Evolutionary conservation across 2,329 filamentous ascomycete genomes (phyloP), one percentile per base, ranked within the genome.

Genomic region (Pseudogymnoascus sp.): DNA sequence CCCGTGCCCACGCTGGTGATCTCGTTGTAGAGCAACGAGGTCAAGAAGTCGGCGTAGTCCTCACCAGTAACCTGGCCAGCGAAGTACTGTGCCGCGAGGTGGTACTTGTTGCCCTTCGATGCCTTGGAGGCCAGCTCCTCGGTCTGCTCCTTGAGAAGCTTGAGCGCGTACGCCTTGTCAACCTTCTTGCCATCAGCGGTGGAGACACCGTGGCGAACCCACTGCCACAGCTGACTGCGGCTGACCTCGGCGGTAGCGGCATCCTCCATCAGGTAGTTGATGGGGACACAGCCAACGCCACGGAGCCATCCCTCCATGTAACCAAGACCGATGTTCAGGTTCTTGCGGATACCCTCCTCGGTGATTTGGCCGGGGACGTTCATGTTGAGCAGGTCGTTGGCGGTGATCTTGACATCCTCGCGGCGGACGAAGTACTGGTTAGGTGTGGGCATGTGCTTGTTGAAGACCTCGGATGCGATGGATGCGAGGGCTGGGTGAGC

Each of bases 261-360:
- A 71, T 97, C 95, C 80, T 99, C 95, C 93, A 97, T 97, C 63
- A 97, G 83, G 76, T 89, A 96, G 82, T 97, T 97, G 79, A 97
- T 97, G 59, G 95, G 95, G 62, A 97, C 93, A 72, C 95, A 99
- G 64, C 95, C 95, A 21, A 97, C 84, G 36, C 93, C 95, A 66
- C 93, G 89, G 65, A 97, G 82, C 95, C 95, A 99, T 66, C 91
- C 95, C 79, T 99, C 95, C 93, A 97, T 99, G 79, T 99, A 99
- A 61, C 90, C 89, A 5, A 99, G 85, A 40, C 93, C 95, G 69
- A 99, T 97, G 79, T 92, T 93, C 68, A 99, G 82, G 81, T 97
- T 99, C 87, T 97, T 96, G 74, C 90, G 87, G 79, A 99, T 97
- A 63, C 95, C 95, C 4, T 88, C 91, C 77, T 97, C 93, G 70